Evolutionary conservation across 371 early-diverging fungal genomes (phyloP).

Genomic region (Saksenaea vasiformis): DNA sequence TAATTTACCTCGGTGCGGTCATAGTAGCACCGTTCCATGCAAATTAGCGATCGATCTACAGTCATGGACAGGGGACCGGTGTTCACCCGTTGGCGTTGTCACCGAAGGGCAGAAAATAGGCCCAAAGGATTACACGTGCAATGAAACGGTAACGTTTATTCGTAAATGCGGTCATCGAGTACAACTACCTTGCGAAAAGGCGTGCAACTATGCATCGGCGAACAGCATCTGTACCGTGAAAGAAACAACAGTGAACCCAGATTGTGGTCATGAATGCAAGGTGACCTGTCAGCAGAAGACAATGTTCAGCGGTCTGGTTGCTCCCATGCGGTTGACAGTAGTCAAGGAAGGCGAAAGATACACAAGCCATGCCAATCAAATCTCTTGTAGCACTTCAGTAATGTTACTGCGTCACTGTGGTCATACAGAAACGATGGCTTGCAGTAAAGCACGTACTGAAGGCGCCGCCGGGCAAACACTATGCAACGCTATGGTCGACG

Average conservation of each 20-base stretch:
- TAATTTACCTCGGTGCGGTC: not conserved
- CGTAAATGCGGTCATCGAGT: conserved; percentile 2
- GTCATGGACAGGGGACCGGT: not conserved
- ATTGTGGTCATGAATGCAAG: not conserved
- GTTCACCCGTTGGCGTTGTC: not conserved
- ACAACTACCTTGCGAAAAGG: not conserved
- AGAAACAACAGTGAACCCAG: not conserved
- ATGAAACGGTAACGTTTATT: not conserved
- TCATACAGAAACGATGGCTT: not conserved
- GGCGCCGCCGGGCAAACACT: not conserved
- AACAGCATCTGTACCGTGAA: not conserved
- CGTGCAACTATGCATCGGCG: not conserved
- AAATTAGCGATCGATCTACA: not conserved
- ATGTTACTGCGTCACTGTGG: not conserved
- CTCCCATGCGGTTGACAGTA: not conserved
- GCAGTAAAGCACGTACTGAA: not conserved
- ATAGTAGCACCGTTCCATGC: not conserved
- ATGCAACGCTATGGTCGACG: not conserved
- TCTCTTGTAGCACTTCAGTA: not conserved
- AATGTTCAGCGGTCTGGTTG: not conserved
- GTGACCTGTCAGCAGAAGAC: not conserved
- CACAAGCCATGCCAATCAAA: not conserved
- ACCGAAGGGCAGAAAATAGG: not conserved
- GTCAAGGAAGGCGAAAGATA: not conserved
- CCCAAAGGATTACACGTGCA: not conserved